A percentile compares a stretch with the other conserved stretches of the same genome.
These are phyloP conservation scores for Chlorociboria aeruginascens DNA, from an alignment of 495 filamentous ascomycete genomes.

Conservation along the genomic window DNA sequence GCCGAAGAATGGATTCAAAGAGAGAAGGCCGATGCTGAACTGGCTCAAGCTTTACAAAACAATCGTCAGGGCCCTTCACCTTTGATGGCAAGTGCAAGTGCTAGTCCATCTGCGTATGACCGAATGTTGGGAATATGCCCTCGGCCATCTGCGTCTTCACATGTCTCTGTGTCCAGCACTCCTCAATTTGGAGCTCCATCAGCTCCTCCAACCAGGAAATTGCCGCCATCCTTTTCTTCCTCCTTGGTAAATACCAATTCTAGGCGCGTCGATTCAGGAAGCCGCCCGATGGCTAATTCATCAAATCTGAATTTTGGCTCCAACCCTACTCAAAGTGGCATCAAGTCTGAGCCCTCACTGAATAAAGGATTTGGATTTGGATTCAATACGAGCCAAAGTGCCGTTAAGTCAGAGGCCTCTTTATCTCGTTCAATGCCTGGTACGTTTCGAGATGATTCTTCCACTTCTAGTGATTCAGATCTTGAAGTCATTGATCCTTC, in stretches of 20 bases:
- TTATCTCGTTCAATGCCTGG: conserved; percentile 4
- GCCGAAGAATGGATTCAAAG: conserved; percentile 24
- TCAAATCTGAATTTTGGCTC: too few species aligned
- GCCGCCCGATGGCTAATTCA: too few species aligned
- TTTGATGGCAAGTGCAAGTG: not conserved
- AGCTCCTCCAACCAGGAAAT: not conserved
- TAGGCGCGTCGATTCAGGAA: too few species aligned
- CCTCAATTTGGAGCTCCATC: not conserved
- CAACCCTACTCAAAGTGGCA: too few species aligned
- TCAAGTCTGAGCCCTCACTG: too few species aligned
- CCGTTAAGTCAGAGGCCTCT: conserved; percentile 2
- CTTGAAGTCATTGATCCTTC: conserved; percentile 17
- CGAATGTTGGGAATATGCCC: conserved; percentile 7
- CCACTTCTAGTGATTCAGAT: conserved; percentile 13
- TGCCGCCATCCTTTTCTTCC: not conserved
- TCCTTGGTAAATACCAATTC: too few species aligned
- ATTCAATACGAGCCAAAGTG: not conserved
- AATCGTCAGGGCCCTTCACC: not conserved
- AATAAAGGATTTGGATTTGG: too few species aligned
- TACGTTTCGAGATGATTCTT: conserved; percentile 1
- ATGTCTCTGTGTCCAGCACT: not conserved
- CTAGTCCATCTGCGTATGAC: conserved; percentile 9
- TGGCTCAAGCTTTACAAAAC: conserved; percentile 29
- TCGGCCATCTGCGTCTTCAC: not conserved
- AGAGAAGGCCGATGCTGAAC: conserved; percentile 35